Percentiles rank a stretch among this genome's conserved stretches.
Evolutionary conservation across 495 filamentous ascomycete species (phyloP).

Genomic region (Trypethelium eluteriae): DNA sequence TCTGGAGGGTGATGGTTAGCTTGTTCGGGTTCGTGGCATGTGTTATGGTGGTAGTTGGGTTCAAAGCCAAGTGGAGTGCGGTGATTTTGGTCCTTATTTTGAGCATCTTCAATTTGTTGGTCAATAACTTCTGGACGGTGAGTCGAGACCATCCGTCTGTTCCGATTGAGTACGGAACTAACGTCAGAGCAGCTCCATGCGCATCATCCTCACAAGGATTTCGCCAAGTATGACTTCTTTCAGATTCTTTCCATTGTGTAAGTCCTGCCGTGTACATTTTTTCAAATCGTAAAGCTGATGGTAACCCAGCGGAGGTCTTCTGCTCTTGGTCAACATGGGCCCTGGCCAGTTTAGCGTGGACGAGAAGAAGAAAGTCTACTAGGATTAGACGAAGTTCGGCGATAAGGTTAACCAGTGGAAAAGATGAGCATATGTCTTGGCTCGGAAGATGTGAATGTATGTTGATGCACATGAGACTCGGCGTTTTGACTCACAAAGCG

Average conservation of each 20-base stretch:
- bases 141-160: slow-evolving; percentile 34
- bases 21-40: slow-evolving; percentile 81
- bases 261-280: slow-evolving; percentile 29
- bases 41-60: slow-evolving; percentile 97
- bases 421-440: background rate
- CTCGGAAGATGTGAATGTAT: slow-evolving; percentile 1
- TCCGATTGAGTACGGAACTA: background rate
- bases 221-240: slow-evolving; percentile 99
- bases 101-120: slow-evolving; percentile 90
- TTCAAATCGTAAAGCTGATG: slow-evolving; percentile 16
- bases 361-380: slow-evolving; percentile 99
- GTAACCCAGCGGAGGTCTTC: slow-evolving; percentile 63
- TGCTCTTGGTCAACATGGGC: slow-evolving; percentile 96
- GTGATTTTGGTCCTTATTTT: slow-evolving; percentile 87
- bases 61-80: slow-evolving; percentile 98
- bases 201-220: slow-evolving; percentile 98
- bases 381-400: background rate
- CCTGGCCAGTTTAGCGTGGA: slow-evolving; percentile 96
- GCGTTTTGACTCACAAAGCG: slow-evolving; percentile 6
- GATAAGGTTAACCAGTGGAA: background rate
- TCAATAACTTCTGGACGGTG: slow-evolving; percentile 99
- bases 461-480: slow-evolving; percentile 3
- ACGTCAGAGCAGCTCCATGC: slow-evolving; percentile 66
- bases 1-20: slow-evolving; percentile 76
- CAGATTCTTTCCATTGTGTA: slow-evolving; percentile 98